These are phyloP conservation scores for Vigna angularis DNA, from an alignment of 306 rosid species.

Conservation along the genomic window DNA sequence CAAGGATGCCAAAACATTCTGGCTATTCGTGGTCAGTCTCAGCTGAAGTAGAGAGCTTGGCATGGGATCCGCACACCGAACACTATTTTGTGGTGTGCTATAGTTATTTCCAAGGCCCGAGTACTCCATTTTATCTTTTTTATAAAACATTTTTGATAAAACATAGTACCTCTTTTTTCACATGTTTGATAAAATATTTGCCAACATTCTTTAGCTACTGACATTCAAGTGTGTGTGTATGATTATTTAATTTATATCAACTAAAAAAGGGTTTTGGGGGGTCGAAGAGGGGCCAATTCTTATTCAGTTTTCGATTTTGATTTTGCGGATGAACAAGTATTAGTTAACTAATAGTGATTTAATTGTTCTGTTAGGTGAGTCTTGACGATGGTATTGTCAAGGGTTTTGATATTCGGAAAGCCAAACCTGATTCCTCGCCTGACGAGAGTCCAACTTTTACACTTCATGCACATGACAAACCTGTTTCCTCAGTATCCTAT, in stretches of 20 bases:
- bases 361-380: constrained; percentile 71
- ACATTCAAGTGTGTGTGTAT: neutral
- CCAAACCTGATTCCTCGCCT: constrained; percentile 57
- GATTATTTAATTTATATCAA: neutral
- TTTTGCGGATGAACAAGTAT: constrained; percentile 9
- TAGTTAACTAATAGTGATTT: constrained; percentile 25
- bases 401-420: constrained; percentile 84
- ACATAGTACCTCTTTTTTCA: neutral
- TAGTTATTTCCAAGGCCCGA: constrained; percentile 33
- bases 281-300: neutral
- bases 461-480: constrained; percentile 90
- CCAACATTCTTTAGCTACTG: neutral
- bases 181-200: neutral
- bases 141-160: neutral
- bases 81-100: constrained; percentile 82
- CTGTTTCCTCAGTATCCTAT: constrained; percentile 78
- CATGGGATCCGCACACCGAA: constrained; percentile 93
- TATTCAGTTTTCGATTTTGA: neutral
- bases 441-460: constrained; percentile 74
- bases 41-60: constrained; percentile 92
- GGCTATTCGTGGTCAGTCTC: constrained; percentile 85
- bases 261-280: neutral
- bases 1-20: constrained; percentile 77
- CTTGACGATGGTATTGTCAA: constrained; percentile 87
- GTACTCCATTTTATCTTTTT: neutral